These are phyloP conservation scores for Neonectria magnoliae DNA, from an alignment of 2,329 filamentous ascomycete species.

Conservation along the genomic window DNA sequence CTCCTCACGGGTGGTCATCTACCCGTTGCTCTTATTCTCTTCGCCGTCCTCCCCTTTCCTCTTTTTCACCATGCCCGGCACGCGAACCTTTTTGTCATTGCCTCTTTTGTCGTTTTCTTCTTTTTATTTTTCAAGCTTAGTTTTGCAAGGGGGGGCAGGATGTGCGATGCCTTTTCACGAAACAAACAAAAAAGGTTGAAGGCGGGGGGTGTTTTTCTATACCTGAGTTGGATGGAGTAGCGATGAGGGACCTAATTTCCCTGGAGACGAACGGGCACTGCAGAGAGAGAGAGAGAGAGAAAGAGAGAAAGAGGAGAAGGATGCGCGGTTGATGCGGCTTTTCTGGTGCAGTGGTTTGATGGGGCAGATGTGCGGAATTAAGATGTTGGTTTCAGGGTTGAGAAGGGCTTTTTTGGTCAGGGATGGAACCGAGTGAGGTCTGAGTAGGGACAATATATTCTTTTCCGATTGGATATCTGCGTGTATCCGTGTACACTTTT, in stretches of 20 bases:
- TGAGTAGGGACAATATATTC: conserved; percentile 42
- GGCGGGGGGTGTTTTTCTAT: conserved; percentile 38
- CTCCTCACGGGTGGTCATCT: conserved; percentile 1
- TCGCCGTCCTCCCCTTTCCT: conserved; percentile 15
- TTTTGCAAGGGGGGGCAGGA: conserved; percentile 24
- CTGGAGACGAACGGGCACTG: conserved; percentile 21
- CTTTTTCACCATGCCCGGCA: conserved; percentile 22
- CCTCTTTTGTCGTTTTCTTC: conserved; percentile 25
- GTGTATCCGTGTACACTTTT: not conserved
- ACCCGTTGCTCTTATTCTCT: conserved; percentile 22
- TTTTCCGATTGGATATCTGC: conserved; percentile 41
- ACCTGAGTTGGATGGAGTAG: conserved; percentile 44
- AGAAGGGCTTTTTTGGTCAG: conserved; percentile 40
- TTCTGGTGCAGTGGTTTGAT: conserved; percentile 32
- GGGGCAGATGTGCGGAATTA: conserved; percentile 38
- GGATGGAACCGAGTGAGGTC: conserved; percentile 29
- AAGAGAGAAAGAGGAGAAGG: conserved; percentile 8
- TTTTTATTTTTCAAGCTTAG: conserved; percentile 26
- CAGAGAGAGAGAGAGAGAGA: conserved; percentile 20
- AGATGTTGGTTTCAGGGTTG: conserved; percentile 39
- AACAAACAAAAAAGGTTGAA: conserved; percentile 33
- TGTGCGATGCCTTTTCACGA: conserved; percentile 31
- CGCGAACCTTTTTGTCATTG: conserved; percentile 20
- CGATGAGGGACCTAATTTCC: conserved; percentile 30
- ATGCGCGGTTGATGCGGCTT: conserved; percentile 11